Conservation (phyloP, 202 grass and related monocot species). For the Cymbopogon flexuosus region DNA sequence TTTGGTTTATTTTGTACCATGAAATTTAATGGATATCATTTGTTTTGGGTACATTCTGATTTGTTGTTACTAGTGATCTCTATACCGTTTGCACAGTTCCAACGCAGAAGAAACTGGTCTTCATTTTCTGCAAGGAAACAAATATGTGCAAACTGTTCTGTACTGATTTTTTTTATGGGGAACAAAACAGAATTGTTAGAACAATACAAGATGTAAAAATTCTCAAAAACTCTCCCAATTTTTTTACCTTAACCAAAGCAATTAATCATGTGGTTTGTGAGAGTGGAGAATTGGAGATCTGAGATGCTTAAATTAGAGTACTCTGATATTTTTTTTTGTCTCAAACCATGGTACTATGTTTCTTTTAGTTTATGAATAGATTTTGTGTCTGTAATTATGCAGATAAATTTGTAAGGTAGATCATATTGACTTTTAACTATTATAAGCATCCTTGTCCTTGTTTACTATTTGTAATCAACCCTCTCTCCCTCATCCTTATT, state of each 20-base stretch:
- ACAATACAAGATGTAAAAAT: not conserved
- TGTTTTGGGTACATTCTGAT: not conserved
- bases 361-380: not conserved
- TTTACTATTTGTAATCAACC: not conserved
- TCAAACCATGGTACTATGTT: not conserved
- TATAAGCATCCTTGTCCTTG: not conserved
- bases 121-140: not conserved
- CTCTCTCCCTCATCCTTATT: not conserved
- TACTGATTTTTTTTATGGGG: not conserved
- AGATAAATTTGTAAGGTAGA: not conserved
- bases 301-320: not conserved
- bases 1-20: conserved; percentile 13
- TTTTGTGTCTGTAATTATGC: not conserved
- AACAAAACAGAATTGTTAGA: not conserved
- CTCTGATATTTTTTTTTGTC: not conserved
- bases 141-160: not conserved
- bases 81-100: not conserved
- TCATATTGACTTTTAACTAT: not conserved
- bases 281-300: conserved; percentile 5
- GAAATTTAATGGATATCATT: not conserved
- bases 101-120: not conserved
- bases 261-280: not conserved
- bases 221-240: not conserved
- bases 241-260: not conserved
- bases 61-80: not conserved